Evolutionary conservation across 2,329 filamentous ascomycete species (phyloP).

Genomic region (Botrytis pseudocinerea): DNA sequence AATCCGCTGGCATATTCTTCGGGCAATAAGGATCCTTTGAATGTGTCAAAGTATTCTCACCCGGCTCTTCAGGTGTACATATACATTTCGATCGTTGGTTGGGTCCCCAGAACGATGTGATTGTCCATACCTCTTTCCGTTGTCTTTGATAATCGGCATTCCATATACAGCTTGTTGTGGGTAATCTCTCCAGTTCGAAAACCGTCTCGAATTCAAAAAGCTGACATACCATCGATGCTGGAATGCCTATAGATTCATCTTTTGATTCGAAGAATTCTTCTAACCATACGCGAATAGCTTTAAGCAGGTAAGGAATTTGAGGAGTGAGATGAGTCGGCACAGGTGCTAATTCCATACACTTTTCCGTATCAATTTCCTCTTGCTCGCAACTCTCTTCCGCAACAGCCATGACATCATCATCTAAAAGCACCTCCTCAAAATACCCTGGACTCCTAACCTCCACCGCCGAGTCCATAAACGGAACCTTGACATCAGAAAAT

Average conservation of each 20-base stretch:
- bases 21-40: slow-evolving; percentile 1
- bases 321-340: slow-evolving; percentile 1
- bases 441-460: background rate
- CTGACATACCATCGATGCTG: background rate
- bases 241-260: background rate
- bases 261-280: background rate
- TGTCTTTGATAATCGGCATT: slow-evolving; percentile 27
- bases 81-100: slow-evolving; percentile 11
- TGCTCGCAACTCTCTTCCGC: background rate
- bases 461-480: background rate
- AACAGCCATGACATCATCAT: slow-evolving; percentile 9
- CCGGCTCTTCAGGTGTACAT: background rate
- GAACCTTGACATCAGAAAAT: slow-evolving; percentile 10
- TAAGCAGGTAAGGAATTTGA: slow-evolving; percentile 3
- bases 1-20: background rate
- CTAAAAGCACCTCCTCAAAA: background rate
- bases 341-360: slow-evolving; percentile 7
- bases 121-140: slow-evolving; percentile 21
- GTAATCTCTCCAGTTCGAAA: slow-evolving; percentile 10
- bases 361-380: background rate
- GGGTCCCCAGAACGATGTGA: slow-evolving; percentile 5
- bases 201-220: background rate
- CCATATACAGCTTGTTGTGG: slow-evolving; percentile 26
- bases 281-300: slow-evolving; percentile 17
- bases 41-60: background rate